Conservation (phyloP, 345 rosid species). For the Eucalyptus virginea region DNA sequence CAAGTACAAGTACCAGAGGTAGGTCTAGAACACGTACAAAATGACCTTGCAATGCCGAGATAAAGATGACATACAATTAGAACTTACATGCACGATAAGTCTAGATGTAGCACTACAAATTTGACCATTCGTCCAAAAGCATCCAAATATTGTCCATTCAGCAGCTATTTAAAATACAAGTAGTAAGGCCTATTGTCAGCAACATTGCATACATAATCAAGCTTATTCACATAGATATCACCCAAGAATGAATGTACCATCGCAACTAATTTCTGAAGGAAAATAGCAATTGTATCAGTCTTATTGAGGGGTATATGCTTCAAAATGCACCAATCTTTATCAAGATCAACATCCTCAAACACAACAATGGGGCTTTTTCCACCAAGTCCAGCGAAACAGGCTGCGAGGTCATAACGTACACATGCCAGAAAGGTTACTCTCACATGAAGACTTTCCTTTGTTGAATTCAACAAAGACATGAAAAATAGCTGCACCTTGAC, state of each 20-base stretch:
- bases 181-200: not conserved
- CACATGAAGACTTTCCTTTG: not conserved
- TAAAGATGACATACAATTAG: no score
- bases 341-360: constrained; percentile 79
- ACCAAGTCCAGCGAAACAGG: constrained; percentile 94
- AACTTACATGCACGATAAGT: constrained; percentile 86
- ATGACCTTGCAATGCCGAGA: not conserved
- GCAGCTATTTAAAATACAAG: constrained; percentile 34
- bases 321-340: not conserved
- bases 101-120: constrained; percentile 99
- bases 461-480: not conserved
- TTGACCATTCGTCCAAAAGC: constrained; percentile 98
- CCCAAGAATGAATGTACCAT: not conserved
- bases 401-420: constrained; percentile 20
- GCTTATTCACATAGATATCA: not conserved
- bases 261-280: not conserved
- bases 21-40: not conserved
- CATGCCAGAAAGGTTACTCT: not conserved
- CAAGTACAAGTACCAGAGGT: not conserved
- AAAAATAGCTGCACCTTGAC: constrained; percentile 42
- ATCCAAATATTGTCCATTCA: constrained; percentile 87
- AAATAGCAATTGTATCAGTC: not conserved
- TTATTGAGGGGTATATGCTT: not conserved
- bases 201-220: not conserved
- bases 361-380: constrained; percentile 91